phyloP scores from a whole-genome alignment of 371 early-diverging fungal species.

The Racocetra persica region DNA sequence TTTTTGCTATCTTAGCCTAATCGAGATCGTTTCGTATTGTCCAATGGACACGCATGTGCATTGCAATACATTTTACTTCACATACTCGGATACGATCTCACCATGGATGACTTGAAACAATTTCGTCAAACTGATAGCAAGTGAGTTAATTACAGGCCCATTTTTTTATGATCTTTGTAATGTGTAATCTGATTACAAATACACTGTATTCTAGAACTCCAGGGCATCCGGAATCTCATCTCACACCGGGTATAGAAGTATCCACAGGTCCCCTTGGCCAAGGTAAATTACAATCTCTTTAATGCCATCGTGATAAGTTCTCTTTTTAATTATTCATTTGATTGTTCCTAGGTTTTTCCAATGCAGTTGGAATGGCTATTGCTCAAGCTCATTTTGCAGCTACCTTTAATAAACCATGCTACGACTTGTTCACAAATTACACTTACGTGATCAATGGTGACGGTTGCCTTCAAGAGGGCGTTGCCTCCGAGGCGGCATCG shows the following conservation, averaged over 20 bases:
- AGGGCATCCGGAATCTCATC: conserved; percentile 92
- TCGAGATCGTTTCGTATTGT: conserved; percentile 98
- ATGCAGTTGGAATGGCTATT: conserved; percentile 97
- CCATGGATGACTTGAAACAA: conserved; percentile 92
- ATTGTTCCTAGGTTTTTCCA: conserved; percentile 63
- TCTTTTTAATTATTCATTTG: neutral
- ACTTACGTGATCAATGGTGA: conserved; percentile 96
- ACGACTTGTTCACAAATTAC: conserved; percentile 82
- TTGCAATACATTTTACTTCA: conserved; percentile 95
- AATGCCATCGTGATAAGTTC: neutral
- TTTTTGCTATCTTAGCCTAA: conserved; percentile 60
- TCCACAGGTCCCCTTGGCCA: conserved; percentile 99
- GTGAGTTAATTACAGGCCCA: conserved; percentile 53
- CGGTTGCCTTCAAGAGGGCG: conserved; percentile 99
- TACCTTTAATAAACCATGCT: conserved; percentile 89
- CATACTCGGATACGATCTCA: conserved; percentile 87
- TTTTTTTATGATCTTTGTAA: neutral
- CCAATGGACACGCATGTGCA: conserved; percentile 99
- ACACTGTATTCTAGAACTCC: conserved; percentile 72
- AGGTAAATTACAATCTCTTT: conserved; percentile 60
- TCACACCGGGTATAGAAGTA: conserved; percentile 94
- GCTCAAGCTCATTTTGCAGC: conserved; percentile 91
- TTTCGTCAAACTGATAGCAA: conserved; percentile 92
- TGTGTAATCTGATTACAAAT: neutral
- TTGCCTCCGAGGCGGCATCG: conserved; percentile 95